A percentile compares a stretch with the other conserved stretches of the same genome.
These are phyloP conservation scores for Spirogloea muscicola DNA, from an alignment of 139 green algal genomes.

Conservation along the genomic window DNA sequence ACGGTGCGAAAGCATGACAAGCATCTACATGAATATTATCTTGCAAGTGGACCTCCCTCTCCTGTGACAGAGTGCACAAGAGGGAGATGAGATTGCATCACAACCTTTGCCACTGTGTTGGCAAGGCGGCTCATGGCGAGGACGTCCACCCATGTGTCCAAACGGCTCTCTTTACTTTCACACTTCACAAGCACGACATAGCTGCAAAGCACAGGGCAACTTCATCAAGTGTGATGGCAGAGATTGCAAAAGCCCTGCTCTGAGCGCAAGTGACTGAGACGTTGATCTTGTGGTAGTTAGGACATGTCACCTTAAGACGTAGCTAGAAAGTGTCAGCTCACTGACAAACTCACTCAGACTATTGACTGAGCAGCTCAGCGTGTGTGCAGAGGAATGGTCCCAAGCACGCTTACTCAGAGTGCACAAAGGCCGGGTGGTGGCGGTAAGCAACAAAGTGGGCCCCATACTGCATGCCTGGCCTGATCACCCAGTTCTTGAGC, in stretches of 20 bases:
- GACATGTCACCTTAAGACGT: neutral
- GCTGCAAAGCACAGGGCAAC: neutral
- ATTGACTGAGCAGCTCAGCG: no score
- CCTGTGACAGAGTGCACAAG: neutral
- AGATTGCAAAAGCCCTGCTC: neutral
- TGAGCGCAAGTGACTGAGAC: no score
- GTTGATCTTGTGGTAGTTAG: neutral
- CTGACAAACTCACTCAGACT: no score
- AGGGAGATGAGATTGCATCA: neutral
- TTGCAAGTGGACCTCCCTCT: neutral
- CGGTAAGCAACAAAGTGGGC: conserved; percentile 11
- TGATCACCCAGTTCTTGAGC: conserved; percentile 16
- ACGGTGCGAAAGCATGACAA: no score
- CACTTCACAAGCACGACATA: conserved; percentile 8
- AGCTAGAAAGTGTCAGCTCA: neutral
- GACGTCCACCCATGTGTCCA: conserved; percentile 8
- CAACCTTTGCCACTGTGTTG: conserved; percentile 6
- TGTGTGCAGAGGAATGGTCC: no score
- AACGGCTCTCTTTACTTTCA: neutral
- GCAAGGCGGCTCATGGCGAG: neutral
- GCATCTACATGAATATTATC: no score
- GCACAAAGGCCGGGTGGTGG: conserved; percentile 26
- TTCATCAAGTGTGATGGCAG: neutral
- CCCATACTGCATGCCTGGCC: conserved; percentile 23
- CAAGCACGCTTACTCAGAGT: conserved; percentile 23